Evolutionary conservation across 192 early-diverging fungal genomes (phyloP).

Genomic region (Diversispora eburnea): DNA sequence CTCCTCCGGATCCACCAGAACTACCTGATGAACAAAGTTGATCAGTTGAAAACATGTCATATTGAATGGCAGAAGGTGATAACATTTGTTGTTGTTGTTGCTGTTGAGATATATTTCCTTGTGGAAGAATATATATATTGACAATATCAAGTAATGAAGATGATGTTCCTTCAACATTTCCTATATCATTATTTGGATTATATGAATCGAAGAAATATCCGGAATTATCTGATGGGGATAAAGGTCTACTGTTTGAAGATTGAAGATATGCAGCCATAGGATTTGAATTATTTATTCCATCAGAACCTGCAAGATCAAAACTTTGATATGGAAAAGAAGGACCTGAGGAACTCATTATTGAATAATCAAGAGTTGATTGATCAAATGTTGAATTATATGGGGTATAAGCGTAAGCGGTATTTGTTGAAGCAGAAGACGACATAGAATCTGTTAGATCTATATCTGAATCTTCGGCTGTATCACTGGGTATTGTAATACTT

Average conservation of each 20-base stretch:
- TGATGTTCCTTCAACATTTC: background rate
- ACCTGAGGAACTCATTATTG: background rate
- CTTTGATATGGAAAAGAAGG: background rate
- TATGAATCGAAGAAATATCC: conserved; percentile 1
- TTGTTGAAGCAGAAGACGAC: conserved; percentile 7
- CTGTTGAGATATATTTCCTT: too few species aligned
- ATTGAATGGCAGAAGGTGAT: background rate
- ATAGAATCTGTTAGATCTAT: conserved; percentile 20
- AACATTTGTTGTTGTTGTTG: too few species aligned
- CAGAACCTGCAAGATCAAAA: background rate
- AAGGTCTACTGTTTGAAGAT: background rate
- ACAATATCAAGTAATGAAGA: background rate
- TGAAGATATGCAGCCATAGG: background rate
- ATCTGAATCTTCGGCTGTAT: conserved; percentile 23
- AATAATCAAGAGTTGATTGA: background rate
- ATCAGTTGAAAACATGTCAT: background rate
- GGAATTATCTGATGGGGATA: background rate
- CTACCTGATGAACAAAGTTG: too few species aligned
- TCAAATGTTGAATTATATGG: conserved; percentile 9
- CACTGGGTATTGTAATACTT: conserved; percentile 26
- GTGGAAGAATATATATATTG: background rate
- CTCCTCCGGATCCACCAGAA: background rate
- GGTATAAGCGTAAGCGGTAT: background rate
- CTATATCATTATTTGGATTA: background rate
- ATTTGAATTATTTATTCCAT: background rate